These are phyloP conservation scores for Aspergillus sojae DNA, from an alignment of 2,329 filamentous ascomycete genomes.

Conservation along the genomic window DNA sequence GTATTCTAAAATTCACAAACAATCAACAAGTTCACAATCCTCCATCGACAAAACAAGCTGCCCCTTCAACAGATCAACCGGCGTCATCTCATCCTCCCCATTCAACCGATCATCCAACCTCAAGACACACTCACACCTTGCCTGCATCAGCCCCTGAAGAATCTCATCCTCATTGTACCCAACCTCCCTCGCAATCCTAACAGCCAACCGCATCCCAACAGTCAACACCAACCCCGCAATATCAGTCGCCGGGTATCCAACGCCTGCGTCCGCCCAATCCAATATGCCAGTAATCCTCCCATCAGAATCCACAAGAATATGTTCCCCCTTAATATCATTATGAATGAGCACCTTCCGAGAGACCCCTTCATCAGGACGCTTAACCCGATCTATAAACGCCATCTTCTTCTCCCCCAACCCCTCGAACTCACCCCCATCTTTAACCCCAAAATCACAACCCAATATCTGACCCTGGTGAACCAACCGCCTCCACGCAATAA, in stretches of 20 bases:
- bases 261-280: conserved; percentile 6
- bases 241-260: conserved; percentile 6
- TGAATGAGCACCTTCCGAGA: not conserved
- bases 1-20: no score
- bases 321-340: conserved; percentile 1
- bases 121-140: conserved; percentile 2
- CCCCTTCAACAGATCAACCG: not conserved
- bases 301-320: not conserved
- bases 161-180: not conserved
- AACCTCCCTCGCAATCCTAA: not conserved
- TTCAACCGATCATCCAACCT: conserved; percentile 4
- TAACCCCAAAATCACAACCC: not conserved
- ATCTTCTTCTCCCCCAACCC: not conserved
- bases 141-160: conserved; percentile 1
- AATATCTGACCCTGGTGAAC: not conserved
- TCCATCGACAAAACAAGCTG: conserved; percentile 1
- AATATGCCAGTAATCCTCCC: not conserved
- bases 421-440: not conserved
- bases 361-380: not conserved
- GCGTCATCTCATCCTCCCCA: not conserved
- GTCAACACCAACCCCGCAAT: conserved; percentile 1
- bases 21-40: not conserved
- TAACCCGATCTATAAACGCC: not conserved
- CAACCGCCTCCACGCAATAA: not conserved
- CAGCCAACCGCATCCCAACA: not conserved